These are phyloP conservation scores for Arabidopsis hybrid DNA, from an alignment of 441 rosid species.

Conservation along the genomic window DNA sequence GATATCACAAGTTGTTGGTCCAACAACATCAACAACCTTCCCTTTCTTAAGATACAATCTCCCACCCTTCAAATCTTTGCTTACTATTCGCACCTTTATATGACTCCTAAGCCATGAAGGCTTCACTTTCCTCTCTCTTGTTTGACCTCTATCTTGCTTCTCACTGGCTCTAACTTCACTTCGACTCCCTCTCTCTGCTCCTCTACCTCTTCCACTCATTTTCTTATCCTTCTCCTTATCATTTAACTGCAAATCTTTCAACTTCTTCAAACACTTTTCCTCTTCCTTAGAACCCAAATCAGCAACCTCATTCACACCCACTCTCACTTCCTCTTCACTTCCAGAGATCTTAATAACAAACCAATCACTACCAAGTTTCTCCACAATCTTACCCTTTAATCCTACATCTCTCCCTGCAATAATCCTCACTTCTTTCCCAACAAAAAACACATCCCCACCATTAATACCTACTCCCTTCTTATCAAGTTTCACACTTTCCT, in stretches of 20 bases:
- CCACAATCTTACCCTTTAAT: slow-evolving; percentile 59
- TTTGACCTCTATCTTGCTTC: slow-evolving; percentile 28
- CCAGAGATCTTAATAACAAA: slow-evolving; percentile 59
- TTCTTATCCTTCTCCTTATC: slow-evolving; percentile 29
- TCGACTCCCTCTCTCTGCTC: slow-evolving; percentile 39
- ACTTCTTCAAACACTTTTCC: slow-evolving; percentile 64
- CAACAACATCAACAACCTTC: slow-evolving; percentile 67
- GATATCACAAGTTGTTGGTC: slow-evolving; percentile 68
- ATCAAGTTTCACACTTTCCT: slow-evolving; percentile 30
- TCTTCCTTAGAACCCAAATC: slow-evolving; percentile 76
- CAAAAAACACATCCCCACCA: slow-evolving; percentile 47
- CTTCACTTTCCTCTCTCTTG: slow-evolving; percentile 35
- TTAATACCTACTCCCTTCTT: slow-evolving; percentile 32
- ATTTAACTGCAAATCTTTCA: slow-evolving; percentile 46
- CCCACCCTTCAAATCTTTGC: slow-evolving; percentile 73
- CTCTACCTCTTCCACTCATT: slow-evolving; percentile 35
- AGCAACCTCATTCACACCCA: slow-evolving; percentile 57
- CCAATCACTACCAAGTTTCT: slow-evolving; percentile 39
- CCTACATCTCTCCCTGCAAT: slow-evolving; percentile 65
- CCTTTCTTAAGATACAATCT: slow-evolving; percentile 82
- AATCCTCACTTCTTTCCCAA: slow-evolving; percentile 72
- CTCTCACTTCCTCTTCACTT: slow-evolving; percentile 51
- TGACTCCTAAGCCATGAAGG: slow-evolving; percentile 73
- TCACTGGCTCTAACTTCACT: slow-evolving; percentile 32
- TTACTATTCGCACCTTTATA: slow-evolving; percentile 71